Base-by-base conservation (phyloP, 108 stramenopile species). In the Fragilaria radians region DNA sequence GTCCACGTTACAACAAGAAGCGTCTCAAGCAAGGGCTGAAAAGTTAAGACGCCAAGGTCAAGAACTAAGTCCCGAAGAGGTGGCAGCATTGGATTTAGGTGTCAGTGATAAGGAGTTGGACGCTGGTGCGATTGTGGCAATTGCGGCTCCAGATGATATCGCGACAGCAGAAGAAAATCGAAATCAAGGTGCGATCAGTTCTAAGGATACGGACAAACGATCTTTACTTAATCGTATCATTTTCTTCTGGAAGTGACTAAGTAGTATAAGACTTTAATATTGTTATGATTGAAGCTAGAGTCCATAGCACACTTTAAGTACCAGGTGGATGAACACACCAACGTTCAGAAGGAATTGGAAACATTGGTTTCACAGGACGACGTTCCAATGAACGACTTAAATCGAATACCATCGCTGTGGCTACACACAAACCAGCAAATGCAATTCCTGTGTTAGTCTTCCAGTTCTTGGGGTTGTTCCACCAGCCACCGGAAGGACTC, bases 401-500 rank as follows among this genome's bases (percentile, higher is more conserved):
- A 31, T 74, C 73, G 52, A 91, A 88, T 62, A 88, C 47, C 60
- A 74, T 30, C 7, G 73, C 54, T 7, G 64, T 53, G 4, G 76
- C 19, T 7, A 81, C 53, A 30, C 26, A 65, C 42, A 91, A 53
- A 19, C 59, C 70, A n/a, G 70, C 52, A 11, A 61, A 64, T 7
- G 77, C 82, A 32, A 88, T 67, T 48, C 54, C 80, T 14, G 86
- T 86, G 54, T 86, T 91, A 32, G 82, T 78, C 54, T 85, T 79
- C 86, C 86, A 87, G 32, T 78, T 71, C 5, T 72, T 58, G 14
- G 89, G 89, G 24, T 80, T 84, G 4, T 69, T 68, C 89, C 89
- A 91, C 89, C 89, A 91, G 32, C 89, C 89, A 79, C 89, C 89
- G 49, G 83, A 62, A 36, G 89, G 89, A 48, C 85, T 72, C 89